Percentiles rank a stretch among this genome's conserved stretches.
Conservation (phyloP, 1,284 basidiomycete species). For the Ceratobasidium theobromae region DNA sequence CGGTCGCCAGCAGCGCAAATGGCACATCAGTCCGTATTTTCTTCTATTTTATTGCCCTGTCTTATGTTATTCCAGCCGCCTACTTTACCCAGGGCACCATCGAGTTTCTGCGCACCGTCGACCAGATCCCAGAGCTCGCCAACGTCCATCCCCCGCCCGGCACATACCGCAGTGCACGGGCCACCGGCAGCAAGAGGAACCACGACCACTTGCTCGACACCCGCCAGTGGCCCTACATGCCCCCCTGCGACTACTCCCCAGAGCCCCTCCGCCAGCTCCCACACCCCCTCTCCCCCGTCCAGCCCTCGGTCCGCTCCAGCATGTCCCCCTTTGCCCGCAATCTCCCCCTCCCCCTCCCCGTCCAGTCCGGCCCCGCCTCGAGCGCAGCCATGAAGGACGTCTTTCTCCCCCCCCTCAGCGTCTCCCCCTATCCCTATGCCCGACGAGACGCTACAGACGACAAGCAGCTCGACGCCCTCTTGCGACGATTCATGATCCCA, state of each 20-base stretch:
- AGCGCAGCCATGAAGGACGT: conserved; percentile 13
- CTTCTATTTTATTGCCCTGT: neutral
- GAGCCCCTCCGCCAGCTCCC: neutral
- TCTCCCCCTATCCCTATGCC: conserved; percentile 20
- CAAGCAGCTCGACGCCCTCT: conserved; percentile 25
- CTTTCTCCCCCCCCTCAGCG: conserved; percentile 14
- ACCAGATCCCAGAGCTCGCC: conserved; percentile 30
- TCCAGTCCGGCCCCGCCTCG: neutral
- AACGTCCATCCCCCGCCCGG: conserved; percentile 13
- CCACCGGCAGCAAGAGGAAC: conserved; percentile 27
- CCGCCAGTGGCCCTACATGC: too few species aligned
- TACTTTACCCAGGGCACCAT: conserved; percentile 32
- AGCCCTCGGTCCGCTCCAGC: conserved; percentile 10
- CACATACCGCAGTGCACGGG: conserved; percentile 27
- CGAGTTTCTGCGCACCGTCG: conserved; percentile 29
- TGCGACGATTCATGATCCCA: conserved; percentile 21
- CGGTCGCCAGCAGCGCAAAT: conserved; percentile 32
- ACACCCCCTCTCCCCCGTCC: conserved; percentile 10
- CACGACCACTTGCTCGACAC: conserved; percentile 16
- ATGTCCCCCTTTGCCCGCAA: conserved; percentile 5
- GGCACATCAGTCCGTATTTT: conserved; percentile 34
- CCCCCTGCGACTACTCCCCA: too few species aligned
- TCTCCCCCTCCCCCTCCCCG: conserved; percentile 5
- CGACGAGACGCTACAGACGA: conserved; percentile 26
- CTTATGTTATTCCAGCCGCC: conserved; percentile 17